Evolutionary conservation across 2,329 filamentous ascomycete genomes (phyloP).

Genomic region (Cladophialophora carrionii): DNA sequence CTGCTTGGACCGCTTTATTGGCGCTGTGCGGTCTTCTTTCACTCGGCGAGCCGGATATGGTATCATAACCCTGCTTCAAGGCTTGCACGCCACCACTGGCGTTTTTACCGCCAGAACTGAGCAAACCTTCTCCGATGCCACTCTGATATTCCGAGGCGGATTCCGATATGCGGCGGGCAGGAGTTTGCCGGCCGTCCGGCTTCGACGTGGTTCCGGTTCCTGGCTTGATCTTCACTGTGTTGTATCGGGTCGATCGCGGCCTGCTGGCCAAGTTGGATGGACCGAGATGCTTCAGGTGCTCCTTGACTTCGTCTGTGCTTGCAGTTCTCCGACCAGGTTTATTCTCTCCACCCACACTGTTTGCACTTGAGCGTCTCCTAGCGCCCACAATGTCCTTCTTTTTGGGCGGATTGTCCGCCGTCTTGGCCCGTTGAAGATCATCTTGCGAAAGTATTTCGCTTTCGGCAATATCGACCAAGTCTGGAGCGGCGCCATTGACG

Average conservation of each 20-base stretch:
- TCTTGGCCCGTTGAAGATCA: slow-evolving; percentile 33
- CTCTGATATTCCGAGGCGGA: slow-evolving; percentile 51
- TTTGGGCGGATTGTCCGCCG: slow-evolving; percentile 39
- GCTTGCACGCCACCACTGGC: slow-evolving; percentile 69
- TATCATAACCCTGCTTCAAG: slow-evolving; percentile 60
- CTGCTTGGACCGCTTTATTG: slow-evolving; percentile 38
- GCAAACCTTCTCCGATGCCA: slow-evolving; percentile 58
- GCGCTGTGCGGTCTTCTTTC: slow-evolving; percentile 35
- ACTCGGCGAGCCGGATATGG: slow-evolving; percentile 39
- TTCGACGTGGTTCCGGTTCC: slow-evolving; percentile 45
- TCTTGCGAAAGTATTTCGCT: slow-evolving; percentile 42
- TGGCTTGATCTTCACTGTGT: slow-evolving; percentile 68
- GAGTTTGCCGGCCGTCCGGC: slow-evolving; percentile 46
- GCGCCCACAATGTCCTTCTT: slow-evolving; percentile 40
- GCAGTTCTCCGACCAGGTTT: slow-evolving; percentile 52
- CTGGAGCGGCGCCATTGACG: slow-evolving; percentile 38
- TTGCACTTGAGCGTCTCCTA: slow-evolving; percentile 43
- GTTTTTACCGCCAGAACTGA: slow-evolving; percentile 59
- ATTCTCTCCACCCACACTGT: slow-evolving; percentile 40
- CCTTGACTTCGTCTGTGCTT: slow-evolving; percentile 58
- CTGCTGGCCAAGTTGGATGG: slow-evolving; percentile 65
- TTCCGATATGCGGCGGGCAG: slow-evolving; percentile 38
- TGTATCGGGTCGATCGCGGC: slow-evolving; percentile 64
- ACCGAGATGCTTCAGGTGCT: slow-evolving; percentile 66
- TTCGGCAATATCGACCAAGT: slow-evolving; percentile 54